A percentile compares a stretch with the other conserved stretches of the same genome.
Conservation (phyloP, 139 green algal species). For the Asterochloris sp. region DNA sequence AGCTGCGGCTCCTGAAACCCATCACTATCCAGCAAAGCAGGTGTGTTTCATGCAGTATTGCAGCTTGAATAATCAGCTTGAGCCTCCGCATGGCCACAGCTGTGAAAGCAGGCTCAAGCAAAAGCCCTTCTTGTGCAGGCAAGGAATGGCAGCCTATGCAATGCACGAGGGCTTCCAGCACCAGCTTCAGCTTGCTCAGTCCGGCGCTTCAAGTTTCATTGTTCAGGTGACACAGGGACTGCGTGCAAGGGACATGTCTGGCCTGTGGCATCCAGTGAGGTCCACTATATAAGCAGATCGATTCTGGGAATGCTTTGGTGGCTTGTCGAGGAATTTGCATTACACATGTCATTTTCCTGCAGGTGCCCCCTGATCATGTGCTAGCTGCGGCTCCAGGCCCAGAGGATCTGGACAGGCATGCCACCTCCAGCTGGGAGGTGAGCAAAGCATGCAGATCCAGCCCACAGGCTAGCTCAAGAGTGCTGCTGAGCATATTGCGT, state of each 20-base stretch:
- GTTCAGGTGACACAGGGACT: background rate
- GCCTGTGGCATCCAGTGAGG: background rate
- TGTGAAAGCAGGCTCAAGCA: background rate
- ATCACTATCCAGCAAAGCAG: background rate
- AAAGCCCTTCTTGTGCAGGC: background rate
- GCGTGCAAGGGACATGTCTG: background rate
- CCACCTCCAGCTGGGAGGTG: constrained; percentile 61
- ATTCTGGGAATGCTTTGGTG: background rate
- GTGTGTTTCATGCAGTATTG: background rate
- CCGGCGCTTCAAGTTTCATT: background rate
- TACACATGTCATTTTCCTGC: background rate
- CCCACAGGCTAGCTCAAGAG: background rate
- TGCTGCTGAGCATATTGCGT: background rate
- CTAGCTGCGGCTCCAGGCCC: background rate
- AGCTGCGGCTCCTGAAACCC: constrained; percentile 27
- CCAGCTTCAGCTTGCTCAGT: constrained; percentile 31
- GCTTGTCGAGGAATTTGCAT: background rate
- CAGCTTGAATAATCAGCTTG: no score
- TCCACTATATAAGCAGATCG: background rate
- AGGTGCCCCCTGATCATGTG: constrained; percentile 1
- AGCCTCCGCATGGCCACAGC: no score
- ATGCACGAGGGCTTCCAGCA: constrained; percentile 40
- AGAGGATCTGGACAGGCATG: constrained; percentile 43
- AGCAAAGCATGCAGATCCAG: background rate
- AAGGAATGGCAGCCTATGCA: background rate